Conservation (phyloP, 495 filamentous ascomycete genomes). For the Podospora fimiseda region DNA sequence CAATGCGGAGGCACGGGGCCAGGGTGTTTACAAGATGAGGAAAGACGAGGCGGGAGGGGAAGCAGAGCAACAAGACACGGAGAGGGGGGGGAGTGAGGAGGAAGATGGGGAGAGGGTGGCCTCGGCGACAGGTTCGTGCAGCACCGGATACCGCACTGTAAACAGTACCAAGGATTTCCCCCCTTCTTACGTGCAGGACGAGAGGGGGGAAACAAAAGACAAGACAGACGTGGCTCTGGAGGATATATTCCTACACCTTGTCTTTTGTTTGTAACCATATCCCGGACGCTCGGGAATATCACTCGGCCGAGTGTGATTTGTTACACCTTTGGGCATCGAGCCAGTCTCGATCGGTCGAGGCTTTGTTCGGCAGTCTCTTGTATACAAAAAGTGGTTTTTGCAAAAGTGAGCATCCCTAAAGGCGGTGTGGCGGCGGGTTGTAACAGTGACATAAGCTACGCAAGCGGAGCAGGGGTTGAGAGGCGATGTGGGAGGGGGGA, state of each 20-base stretch:
- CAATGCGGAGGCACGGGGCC: no score
- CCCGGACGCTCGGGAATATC: slow-evolving; percentile 6
- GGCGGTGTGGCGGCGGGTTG: slow-evolving; percentile 6
- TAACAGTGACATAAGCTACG: not conserved
- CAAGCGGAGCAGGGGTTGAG: not conserved
- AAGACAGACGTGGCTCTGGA: not conserved
- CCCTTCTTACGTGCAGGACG: not conserved
- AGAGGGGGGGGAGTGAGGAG: not conserved
- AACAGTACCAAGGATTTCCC: not conserved
- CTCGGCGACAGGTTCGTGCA: no score
- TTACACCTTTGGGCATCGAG: not conserved
- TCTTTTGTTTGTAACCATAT: not conserved
- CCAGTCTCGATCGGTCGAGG: not conserved
- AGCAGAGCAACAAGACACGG: not conserved
- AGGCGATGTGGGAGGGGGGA: not conserved
- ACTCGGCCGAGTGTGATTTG: slow-evolving; percentile 8
- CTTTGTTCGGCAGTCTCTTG: not conserved
- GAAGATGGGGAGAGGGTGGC: not conserved
- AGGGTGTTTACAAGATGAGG: no score
- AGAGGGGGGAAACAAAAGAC: not conserved
- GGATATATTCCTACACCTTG: not conserved
- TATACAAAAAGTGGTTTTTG: not conserved
- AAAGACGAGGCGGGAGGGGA: not conserved
- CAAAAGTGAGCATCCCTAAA: not conserved
- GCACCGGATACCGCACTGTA: no score